Evolutionary conservation across 2,329 filamentous ascomycete species (phyloP), one percentile per base, ranked within the genome.

Genomic region (Trichoderma sp.): DNA sequence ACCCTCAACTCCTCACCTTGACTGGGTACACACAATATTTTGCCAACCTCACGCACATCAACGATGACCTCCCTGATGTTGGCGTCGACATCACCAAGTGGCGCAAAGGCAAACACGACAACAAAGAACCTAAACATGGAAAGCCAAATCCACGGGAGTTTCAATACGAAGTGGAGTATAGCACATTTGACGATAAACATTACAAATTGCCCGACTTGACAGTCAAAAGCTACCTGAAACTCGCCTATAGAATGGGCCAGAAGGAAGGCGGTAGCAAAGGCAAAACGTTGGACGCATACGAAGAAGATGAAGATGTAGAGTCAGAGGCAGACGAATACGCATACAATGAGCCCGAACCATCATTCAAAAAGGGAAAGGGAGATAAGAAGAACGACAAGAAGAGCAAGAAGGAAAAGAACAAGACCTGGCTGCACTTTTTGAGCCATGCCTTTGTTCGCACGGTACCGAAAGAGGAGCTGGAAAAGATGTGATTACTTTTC

Each of bases 1-100:
- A 92, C 24, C 91, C 93, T 8, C 97, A 99, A 82, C 87, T 94
- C 0, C 87, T 98, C 50, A 94, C 94, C 0, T 87, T 95, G 77
- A 88, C 93, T 3, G 91, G 94, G 6, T 98, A 95, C 83, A 95
- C 91, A 4, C 97, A 99, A 81, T 98, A 97, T 83, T 98, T 91
- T 83, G 95, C 96, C 76, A 99, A 99, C 83, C 86, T 99, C n/a
- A 98, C 96, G 0, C 86, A 91, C 75, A 92, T 98, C 84, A 97
- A 98, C 85, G 94, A 95, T 79, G 90, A 93, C 76, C 88, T 91
- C 65, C 81, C 84, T 2, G 79, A 83, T 11, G 83, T 78, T 12
- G 77, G 78, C 11, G 71, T 50, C 18, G 68, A 50, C 27, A 77
- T 82, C n/a, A 38, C n/a, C 8, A 87, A 87, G 77, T 93, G 93